Evolutionary conservation across 2,329 filamentous ascomycete species (phyloP), one percentile per base, ranked within the genome.

Genomic region (Fusarium kyushuense): DNA sequence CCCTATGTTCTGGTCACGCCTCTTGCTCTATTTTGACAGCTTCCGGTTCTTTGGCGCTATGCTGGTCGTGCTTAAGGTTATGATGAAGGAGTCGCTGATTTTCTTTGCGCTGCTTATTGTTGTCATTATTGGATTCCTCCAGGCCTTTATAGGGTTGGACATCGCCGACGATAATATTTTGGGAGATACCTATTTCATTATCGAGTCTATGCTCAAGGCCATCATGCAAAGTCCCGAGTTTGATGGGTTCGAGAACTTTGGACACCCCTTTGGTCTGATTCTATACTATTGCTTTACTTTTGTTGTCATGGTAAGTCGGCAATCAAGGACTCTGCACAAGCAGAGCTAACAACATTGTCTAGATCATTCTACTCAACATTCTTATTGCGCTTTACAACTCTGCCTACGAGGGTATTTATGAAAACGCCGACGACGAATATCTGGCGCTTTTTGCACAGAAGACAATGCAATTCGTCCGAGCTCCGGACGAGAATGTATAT

Each of bases 211-310:
- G 93, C 84, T 92, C 23, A 97, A 97, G 72, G 93, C 92, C 7
- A 86, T 99, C 54, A 93, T 99, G 89, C 92, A 94, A 77, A 92
- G 89, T 49, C 96, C 96, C 0, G 94, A 98, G 69, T 98, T 99
- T 73, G 84, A 80, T 7, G 92, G 91, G 1, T 98, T 98, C 75
- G 94, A 97, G 69, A 86, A 90, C 25, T 99, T 98, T 76, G 92
- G 92, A 23, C 94, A 92, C 14, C 96, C 96, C 0, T 99, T 97
- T 77, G 96, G 96, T 11, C 87, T 97, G 51, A 92, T 97, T 32
- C 89, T 99, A 12, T 99, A 99, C 83, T 99, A 99, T 82, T 88
- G 96, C 76, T 99, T 97, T 79, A 97, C 95, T 19, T 99, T 99
- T 75, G 90, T 98, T 38, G 92, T 99, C 74, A 97, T 97, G 91